Conservation (phyloP, 2,329 filamentous ascomycete genomes). For the Ophiostoma australiae region DNA sequence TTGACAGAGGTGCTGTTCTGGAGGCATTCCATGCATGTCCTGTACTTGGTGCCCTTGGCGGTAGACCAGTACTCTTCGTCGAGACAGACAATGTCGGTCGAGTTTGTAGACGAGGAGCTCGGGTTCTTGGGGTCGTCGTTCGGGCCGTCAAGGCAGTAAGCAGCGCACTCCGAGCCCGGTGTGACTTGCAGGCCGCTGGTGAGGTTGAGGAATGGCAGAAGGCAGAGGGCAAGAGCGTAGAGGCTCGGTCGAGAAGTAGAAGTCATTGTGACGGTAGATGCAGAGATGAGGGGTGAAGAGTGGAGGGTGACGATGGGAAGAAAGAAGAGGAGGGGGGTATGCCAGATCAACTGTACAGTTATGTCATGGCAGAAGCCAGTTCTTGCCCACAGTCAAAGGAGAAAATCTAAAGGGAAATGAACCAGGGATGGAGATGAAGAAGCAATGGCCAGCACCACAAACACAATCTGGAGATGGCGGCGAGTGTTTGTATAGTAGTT, state of each 20-base stretch:
- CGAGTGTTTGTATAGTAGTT: background rate
- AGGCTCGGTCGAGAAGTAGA: background rate
- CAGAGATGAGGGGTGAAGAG: background rate
- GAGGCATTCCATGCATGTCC: slow-evolving; percentile 45
- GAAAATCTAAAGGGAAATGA: background rate
- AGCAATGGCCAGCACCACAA: background rate
- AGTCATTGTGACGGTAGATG: background rate
- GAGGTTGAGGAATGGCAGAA: slow-evolving; percentile 23
- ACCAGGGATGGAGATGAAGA: background rate
- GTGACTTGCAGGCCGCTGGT: slow-evolving; percentile 42
- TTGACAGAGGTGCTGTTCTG: slow-evolving; percentile 42
- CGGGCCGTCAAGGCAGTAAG: slow-evolving; percentile 42
- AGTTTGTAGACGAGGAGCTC: slow-evolving; percentile 39
- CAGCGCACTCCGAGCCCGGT: slow-evolving; percentile 48
- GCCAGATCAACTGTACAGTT: background rate
- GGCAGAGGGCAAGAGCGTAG: background rate
- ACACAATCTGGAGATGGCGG: background rate
- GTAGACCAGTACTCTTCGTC: slow-evolving; percentile 40
- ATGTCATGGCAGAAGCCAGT: background rate
- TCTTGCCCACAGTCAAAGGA: background rate
- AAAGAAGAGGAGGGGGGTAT: background rate
- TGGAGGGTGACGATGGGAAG: background rate
- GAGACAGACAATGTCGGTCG: slow-evolving; percentile 45
- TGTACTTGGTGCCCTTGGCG: slow-evolving; percentile 42
- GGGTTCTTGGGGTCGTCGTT: slow-evolving; percentile 36